A percentile compares a stretch with the other conserved stretches of the same genome.
Evolutionary conservation across 495 filamentous ascomycete species (phyloP).

Genomic region (Daldinia childiae): DNA sequence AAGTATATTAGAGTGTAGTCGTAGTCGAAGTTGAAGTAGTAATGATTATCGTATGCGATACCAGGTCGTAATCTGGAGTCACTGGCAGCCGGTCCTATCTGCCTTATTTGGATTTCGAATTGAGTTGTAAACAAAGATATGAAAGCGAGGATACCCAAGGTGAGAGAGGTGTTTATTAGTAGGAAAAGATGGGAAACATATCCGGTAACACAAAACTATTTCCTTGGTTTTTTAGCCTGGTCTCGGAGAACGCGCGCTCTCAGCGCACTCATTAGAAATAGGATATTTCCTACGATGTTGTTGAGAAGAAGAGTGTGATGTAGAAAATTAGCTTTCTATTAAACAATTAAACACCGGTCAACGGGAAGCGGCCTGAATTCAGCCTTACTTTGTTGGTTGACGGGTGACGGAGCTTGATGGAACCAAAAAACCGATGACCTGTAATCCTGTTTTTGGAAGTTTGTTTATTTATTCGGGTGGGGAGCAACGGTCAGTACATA

Average conservation of each 20-base stretch:
- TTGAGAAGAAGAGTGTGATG: constrained; percentile 7
- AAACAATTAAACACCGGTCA: constrained; percentile 24
- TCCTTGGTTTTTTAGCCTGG: neutral
- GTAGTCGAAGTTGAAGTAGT: neutral
- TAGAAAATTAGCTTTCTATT: constrained; percentile 21
- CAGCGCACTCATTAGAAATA: constrained; percentile 44
- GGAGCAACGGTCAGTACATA: too few species aligned
- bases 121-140: constrained; percentile 11
- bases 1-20: constrained; percentile 5
- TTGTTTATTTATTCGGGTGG: constrained; percentile 51
- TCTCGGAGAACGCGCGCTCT: constrained; percentile 30
- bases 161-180: neutral
- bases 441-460: constrained; percentile 42
- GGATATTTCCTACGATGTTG: constrained; percentile 30
- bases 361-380: constrained; percentile 16
- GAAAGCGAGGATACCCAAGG: neutral
- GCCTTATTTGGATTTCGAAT: constrained; percentile 8
- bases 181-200: constrained; percentile 18
- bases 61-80: neutral
- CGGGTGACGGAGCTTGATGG: constrained; percentile 23
- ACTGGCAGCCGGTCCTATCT: constrained; percentile 1
- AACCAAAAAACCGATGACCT: constrained; percentile 13
- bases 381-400: constrained; percentile 31
- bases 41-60: constrained; percentile 4
- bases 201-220: constrained; percentile 19